A percentile compares a stretch with the other conserved stretches of the same genome.
Conservation (phyloP, 345 rosid species). For the Moringa oleifera region DNA sequence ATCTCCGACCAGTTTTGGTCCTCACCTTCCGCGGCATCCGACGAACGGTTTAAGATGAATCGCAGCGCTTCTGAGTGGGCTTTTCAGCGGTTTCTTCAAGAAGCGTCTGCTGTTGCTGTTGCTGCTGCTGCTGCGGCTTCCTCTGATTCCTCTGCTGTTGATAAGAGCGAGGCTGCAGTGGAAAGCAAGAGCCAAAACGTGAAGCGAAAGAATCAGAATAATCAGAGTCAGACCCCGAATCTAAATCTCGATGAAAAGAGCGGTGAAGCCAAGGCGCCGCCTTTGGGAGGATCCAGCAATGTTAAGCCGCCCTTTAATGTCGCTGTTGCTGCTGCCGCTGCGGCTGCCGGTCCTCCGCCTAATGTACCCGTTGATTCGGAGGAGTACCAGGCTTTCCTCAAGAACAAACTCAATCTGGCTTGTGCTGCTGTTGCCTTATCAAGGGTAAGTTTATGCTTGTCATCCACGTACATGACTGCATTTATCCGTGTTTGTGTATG, state of each 20-base stretch:
- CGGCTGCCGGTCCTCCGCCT: conserved; percentile 25
- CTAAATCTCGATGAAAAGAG: background rate
- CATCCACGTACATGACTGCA: background rate
- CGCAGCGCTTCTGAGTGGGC: conserved; percentile 86
- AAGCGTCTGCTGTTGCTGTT: conserved; percentile 25
- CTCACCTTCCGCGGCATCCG: conserved; percentile 13
- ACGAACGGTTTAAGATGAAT: conserved; percentile 26
- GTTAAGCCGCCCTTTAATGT: conserved; percentile 31
- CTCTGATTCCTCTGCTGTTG: background rate
- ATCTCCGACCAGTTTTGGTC: conserved; percentile 53
- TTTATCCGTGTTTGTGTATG: background rate
- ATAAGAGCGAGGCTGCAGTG: background rate
- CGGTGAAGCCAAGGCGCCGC: background rate
- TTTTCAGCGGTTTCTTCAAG: conserved; percentile 56
- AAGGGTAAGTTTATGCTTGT: conserved; percentile 28
- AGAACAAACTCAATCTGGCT: conserved; percentile 58
- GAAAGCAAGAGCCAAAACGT: background rate
- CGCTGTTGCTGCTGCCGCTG: too few relatives aligned
- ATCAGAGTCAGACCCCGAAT: conserved; percentile 8
- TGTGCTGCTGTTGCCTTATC: conserved; percentile 80
- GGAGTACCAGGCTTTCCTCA: conserved; percentile 50
- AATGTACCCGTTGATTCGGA: conserved; percentile 35
- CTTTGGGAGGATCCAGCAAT: conserved; percentile 6
- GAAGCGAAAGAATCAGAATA: conserved; percentile 1
- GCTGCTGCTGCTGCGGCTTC: conserved; percentile 10